phyloP scores from a whole-genome alignment of 192 early-diverging fungal genomes.

The Mortierella alpina region DNA sequence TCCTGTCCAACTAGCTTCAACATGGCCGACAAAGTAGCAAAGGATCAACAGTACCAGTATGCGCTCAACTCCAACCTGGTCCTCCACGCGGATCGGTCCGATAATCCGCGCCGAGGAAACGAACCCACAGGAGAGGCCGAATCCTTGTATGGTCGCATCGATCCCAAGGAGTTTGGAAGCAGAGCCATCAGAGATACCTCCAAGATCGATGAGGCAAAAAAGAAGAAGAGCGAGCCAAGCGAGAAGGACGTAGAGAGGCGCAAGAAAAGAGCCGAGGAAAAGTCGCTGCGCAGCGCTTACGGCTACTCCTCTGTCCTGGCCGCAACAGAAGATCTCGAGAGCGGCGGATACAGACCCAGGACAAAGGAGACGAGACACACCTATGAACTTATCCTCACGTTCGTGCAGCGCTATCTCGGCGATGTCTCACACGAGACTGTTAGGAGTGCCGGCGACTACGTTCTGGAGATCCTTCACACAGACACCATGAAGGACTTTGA shows the following conservation, averaged over 20 bases:
- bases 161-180: constrained; percentile 87
- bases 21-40: constrained; percentile 76
- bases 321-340: constrained; percentile 90
- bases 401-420: constrained; percentile 82
- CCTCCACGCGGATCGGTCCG: constrained; percentile 88
- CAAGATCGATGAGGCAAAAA: constrained; percentile 72
- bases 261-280: constrained; percentile 71
- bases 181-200: constrained; percentile 76
- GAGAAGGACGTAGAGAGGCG: constrained; percentile 65
- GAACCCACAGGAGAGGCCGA: constrained; percentile 97
- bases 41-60: constrained; percentile 81
- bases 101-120: constrained; percentile 82
- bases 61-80: constrained; percentile 97
- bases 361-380: constrained; percentile 90
- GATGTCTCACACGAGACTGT: constrained; percentile 94
- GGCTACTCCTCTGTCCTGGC: constrained; percentile 82
- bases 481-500: constrained; percentile 89
- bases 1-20: constrained; percentile 1
- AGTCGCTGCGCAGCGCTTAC: constrained; percentile 68
- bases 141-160: constrained; percentile 88
- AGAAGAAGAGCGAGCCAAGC: constrained; percentile 65
- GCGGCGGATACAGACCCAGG: constrained; percentile 85
- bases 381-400: constrained; percentile 91
- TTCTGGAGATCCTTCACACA: constrained; percentile 85
- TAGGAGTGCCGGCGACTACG: constrained; percentile 88